Conservation (phyloP, 768 basidiomycete genomes). For the Russula ochroleuca region DNA sequence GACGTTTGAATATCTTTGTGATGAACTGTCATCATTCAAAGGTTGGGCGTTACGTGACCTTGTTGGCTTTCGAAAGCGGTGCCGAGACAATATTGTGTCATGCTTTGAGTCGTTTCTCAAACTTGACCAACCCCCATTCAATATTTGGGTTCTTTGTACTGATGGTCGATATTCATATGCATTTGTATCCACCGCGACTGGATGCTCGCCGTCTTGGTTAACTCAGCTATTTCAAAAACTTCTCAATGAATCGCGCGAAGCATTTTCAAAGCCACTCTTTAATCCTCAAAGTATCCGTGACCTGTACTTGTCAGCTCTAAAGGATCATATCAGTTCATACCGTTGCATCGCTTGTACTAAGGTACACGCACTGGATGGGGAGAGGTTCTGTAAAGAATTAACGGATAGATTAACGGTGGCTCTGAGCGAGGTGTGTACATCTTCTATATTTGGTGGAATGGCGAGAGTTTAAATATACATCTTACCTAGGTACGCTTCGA, state of each 20-base stretch:
- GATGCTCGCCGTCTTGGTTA: not conserved
- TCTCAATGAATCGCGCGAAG: not conserved
- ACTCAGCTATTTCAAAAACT: not conserved
- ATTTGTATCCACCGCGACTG: not conserved
- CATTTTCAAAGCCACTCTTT: not conserved
- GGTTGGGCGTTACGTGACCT: not conserved
- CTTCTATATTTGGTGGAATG: not conserved
- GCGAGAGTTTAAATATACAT: no score
- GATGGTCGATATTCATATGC: no score
- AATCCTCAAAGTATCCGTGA: not conserved
- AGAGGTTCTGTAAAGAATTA: not conserved
- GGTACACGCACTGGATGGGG: not conserved
- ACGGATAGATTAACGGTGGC: not conserved
- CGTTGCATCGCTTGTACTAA: not conserved
- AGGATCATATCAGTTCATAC: not conserved
- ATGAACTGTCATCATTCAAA: slow-evolving; percentile 2
- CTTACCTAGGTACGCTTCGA: not conserved
- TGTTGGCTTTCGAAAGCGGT: not conserved
- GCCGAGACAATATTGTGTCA: not conserved
- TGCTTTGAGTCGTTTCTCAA: slow-evolving; percentile 1
- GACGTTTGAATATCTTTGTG: not conserved
- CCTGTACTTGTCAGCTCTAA: not conserved
- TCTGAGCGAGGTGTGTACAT: not conserved
- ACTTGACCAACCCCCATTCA: not conserved
- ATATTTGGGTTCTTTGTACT: not conserved